A percentile compares a stretch with the other conserved stretches of the same genome.
Conservation (phyloP, 1,284 basidiomycete species). For the Kalmanozyma brasiliensis region DNA sequence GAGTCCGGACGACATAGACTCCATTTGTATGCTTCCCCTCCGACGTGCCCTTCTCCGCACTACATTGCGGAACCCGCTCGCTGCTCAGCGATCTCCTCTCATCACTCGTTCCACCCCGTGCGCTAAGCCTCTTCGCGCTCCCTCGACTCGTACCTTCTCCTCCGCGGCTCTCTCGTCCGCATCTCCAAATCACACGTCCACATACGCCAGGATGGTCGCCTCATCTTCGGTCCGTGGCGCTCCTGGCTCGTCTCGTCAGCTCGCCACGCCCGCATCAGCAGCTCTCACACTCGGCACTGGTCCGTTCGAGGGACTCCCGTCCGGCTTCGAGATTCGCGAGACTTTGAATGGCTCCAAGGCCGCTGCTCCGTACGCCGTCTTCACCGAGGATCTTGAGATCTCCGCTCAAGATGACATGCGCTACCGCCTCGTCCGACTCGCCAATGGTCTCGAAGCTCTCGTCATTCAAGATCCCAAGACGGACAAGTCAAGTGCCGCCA, state of each 20-base stretch:
- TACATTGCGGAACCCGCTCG: conserved; percentile 21
- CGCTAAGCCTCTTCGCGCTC: conserved; percentile 4
- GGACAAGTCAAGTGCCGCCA: conserved; percentile 93
- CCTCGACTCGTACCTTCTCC: conserved; percentile 13
- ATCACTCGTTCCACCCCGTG: background rate
- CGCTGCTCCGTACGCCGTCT: conserved; percentile 56
- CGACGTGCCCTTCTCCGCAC: conserved; percentile 37
- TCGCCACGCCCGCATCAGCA: conserved; percentile 35
- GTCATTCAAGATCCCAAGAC: conserved; percentile 86
- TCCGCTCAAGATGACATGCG: conserved; percentile 50
- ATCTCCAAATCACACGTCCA: background rate
- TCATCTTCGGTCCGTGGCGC: conserved; percentile 10
- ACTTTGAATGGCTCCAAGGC: conserved; percentile 39
- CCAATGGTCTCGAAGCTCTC: conserved; percentile 87
- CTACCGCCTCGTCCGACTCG: conserved; percentile 78
- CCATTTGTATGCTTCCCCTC: conserved; percentile 45
- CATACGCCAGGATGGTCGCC: conserved; percentile 17
- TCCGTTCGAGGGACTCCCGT: conserved; percentile 37
- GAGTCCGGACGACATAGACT: conserved; percentile 24
- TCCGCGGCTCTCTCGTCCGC: conserved; percentile 8
- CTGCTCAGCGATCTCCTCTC: conserved; percentile 13
- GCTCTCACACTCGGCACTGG: conserved; percentile 36
- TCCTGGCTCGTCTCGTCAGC: conserved; percentile 43
- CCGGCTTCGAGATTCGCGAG: conserved; percentile 49
- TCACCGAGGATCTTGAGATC: conserved; percentile 50